Evolutionary conservation across 371 early-diverging fungal species (phyloP).

Genomic region (Mycotypha africana): DNA sequence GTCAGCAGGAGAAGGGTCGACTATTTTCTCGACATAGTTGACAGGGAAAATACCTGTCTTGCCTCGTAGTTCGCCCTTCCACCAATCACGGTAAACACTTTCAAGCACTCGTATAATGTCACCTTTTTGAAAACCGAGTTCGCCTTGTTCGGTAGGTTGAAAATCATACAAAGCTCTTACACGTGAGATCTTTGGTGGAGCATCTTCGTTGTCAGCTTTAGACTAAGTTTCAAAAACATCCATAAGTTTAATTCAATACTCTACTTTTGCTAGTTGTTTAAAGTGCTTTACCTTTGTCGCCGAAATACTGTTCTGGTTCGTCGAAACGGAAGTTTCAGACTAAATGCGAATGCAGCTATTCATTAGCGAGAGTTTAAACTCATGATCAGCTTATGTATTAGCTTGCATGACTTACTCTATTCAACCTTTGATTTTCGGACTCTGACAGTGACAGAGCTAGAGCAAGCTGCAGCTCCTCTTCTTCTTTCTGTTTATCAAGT

Average conservation of each 20-base stretch:
- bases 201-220: conserved; percentile 7
- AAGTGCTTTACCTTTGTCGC: too few species aligned
- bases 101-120: conserved; percentile 81
- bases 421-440: conserved; percentile 53
- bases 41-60: conserved; percentile 82
- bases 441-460: conserved; percentile 86
- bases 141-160: conserved; percentile 75
- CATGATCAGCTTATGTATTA: conserved; percentile 15
- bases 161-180: conserved; percentile 87
- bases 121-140: conserved; percentile 73
- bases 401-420: conserved; percentile 9
- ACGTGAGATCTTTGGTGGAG: conserved; percentile 50
- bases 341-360: too few species aligned
- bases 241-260: too few species aligned
- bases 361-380: conserved; percentile 1
- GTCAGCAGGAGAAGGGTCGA: conserved; percentile 56
- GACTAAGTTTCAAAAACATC: too few species aligned
- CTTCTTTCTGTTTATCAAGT: conserved; percentile 77
- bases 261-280: too few species aligned
- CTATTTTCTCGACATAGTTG: conserved; percentile 74
- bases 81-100: conserved; percentile 87
- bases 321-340: conserved; percentile 17
- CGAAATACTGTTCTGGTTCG: background rate
- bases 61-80: conserved; percentile 78
- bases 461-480: conserved; percentile 88